These are phyloP conservation scores for Clavispora carvajalis DNA, from an alignment of 805 yeast species.

Conservation along the genomic window DNA sequence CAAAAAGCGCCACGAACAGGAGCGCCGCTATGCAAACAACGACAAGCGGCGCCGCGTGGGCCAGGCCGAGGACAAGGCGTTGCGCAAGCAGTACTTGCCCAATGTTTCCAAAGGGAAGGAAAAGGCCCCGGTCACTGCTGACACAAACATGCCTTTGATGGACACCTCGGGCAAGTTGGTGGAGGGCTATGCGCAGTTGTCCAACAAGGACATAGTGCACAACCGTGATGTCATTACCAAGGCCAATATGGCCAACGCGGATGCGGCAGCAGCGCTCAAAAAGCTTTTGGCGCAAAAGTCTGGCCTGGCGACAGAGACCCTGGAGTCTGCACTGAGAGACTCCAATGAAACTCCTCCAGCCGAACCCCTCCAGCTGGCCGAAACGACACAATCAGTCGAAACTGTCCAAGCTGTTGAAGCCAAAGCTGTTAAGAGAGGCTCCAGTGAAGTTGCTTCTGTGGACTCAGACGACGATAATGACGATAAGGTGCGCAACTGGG, in stretches of 20 bases:
- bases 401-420: no score
- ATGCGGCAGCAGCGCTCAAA: conserved; percentile 59
- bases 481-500: conserved; percentile 56
- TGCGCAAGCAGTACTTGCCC: conserved; percentile 41
- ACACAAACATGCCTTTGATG: conserved; percentile 68
- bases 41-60: conserved; percentile 52
- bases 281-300: conserved; percentile 29
- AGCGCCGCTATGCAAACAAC: conserved; percentile 61
- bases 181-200: conserved; percentile 56
- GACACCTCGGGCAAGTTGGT: conserved; percentile 71
- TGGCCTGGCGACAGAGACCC: conserved; percentile 33
- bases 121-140: conserved; percentile 66
- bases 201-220: conserved; percentile 66
- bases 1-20: conserved; percentile 61
- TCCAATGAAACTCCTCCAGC: conserved; percentile 3
- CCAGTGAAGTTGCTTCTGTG: neutral
- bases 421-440: conserved; percentile 7
- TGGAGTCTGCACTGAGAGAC: neutral
- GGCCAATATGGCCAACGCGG: conserved; percentile 67
- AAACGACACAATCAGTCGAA: no score
- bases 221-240: conserved; percentile 56
- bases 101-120: conserved; percentile 69
- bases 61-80: conserved; percentile 40
- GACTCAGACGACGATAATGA: conserved; percentile 37
- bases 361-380: no score